Evolutionary conservation across 495 filamentous ascomycete genomes (phyloP).

Genomic region (Daldinia concentrica): DNA sequence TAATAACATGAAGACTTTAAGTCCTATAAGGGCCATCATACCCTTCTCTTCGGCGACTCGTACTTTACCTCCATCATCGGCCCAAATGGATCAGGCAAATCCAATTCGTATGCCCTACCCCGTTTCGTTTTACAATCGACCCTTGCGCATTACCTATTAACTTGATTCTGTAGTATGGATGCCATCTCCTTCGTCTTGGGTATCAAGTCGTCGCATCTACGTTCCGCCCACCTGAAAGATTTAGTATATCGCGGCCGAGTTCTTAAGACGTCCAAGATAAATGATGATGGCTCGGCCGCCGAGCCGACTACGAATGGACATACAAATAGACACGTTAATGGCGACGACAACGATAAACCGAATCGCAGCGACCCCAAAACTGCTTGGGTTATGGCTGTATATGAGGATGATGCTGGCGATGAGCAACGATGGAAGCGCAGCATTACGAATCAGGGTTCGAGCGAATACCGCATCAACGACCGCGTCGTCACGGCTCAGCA

Average conservation of each 20-base stretch:
- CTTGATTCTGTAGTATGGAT: conserved; percentile 78
- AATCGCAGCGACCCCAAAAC: conserved; percentile 79
- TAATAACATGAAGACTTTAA: conserved; percentile 83
- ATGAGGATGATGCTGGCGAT: conserved; percentile 96
- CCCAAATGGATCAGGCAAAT: conserved; percentile 99
- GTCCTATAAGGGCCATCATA: conserved; percentile 96
- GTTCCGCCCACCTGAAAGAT: conserved; percentile 93
- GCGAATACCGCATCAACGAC: conserved; percentile 97
- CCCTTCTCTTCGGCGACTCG: conserved; percentile 93
- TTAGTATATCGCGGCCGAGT: conserved; percentile 96
- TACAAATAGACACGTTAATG: conserved; percentile 60
- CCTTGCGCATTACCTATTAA: conserved; percentile 10
- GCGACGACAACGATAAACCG: conserved; percentile 66
- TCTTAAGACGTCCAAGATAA: conserved; percentile 87
- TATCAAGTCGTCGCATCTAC: conserved; percentile 96
- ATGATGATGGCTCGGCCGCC: conserved; percentile 80
- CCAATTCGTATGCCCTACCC: conserved; percentile 82
- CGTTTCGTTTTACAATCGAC: neutral
- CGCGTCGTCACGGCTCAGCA: conserved; percentile 85
- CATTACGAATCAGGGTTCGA: conserved; percentile 86
- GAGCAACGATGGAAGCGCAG: conserved; percentile 95
- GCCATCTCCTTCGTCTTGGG: conserved; percentile 99
- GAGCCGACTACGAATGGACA: conserved; percentile 65
- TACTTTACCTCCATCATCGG: conserved; percentile 99
- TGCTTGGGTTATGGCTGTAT: conserved; percentile 99